Evolutionary conservation across 2,329 filamentous ascomycete species (phyloP).

Genomic region (Aquanectria penicillioides): DNA sequence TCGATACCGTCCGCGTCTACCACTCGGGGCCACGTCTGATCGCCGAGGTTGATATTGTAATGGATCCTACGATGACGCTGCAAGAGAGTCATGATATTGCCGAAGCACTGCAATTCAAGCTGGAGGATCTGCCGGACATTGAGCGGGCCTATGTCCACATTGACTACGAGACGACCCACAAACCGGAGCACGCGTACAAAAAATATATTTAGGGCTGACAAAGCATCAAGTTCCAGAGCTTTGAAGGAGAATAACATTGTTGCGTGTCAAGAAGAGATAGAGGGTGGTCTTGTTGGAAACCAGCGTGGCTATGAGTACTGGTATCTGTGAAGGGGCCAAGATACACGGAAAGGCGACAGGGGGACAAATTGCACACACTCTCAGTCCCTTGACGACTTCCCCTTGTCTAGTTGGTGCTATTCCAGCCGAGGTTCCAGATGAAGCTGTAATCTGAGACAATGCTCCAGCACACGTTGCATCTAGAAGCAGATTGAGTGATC

Average conservation of each 20-base stretch:
- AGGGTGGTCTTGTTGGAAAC: too few species aligned
- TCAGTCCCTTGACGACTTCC: not conserved
- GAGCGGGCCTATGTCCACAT: slow-evolving; percentile 97
- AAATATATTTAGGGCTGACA: slow-evolving; percentile 63
- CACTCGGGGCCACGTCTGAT: slow-evolving; percentile 89
- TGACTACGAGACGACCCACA: slow-evolving; percentile 95
- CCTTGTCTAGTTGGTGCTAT: not conserved
- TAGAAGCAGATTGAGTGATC: slow-evolving; percentile 11
- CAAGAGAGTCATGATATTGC: slow-evolving; percentile 90
- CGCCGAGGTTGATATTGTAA: slow-evolving; percentile 96
- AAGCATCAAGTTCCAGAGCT: too few species aligned
- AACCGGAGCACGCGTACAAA: slow-evolving; percentile 80
- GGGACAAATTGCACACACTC: too few species aligned
- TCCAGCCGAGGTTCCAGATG: not conserved
- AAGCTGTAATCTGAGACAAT: slow-evolving; percentile 21
- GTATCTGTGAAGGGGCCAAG: not conserved
- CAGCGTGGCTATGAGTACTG: too few species aligned
- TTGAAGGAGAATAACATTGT: not conserved
- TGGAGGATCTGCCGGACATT: slow-evolving; percentile 90
- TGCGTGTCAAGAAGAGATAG: slow-evolving; percentile 1
- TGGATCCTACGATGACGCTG: slow-evolving; percentile 80
- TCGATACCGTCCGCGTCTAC: slow-evolving; percentile 95
- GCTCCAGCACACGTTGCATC: slow-evolving; percentile 7
- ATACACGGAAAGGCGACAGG: slow-evolving; percentile 2
- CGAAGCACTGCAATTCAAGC: slow-evolving; percentile 91